Evolutionary conservation across 129 eudicot species (phyloP).

Genomic region (carrot (Daucus carota)): DNA sequence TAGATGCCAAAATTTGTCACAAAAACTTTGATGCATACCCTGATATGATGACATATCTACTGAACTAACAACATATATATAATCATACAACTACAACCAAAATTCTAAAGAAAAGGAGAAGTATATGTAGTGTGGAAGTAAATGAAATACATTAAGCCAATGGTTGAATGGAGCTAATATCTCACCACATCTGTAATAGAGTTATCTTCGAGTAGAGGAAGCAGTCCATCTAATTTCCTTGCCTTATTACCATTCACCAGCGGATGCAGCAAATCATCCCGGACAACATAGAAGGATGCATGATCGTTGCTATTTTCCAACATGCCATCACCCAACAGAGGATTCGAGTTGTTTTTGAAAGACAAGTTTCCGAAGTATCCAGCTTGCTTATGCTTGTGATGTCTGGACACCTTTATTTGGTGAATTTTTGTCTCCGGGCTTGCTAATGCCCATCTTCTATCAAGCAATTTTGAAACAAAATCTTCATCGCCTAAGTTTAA

Average conservation of each 20-base stretch:
- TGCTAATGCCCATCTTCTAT: slow-evolving; percentile 65
- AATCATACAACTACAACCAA: neutral
- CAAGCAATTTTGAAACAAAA: slow-evolving; percentile 37
- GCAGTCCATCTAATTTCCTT: slow-evolving; percentile 79
- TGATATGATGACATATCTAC: neutral
- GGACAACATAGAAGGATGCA: slow-evolving; percentile 70
- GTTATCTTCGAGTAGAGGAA: slow-evolving; percentile 88
- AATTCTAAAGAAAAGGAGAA: neutral
- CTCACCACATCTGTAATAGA: slow-evolving; percentile 79
- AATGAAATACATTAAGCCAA: neutral
- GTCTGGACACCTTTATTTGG: slow-evolving; percentile 37
- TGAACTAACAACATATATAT: neutral
- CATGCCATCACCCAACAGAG: slow-evolving; percentile 47
- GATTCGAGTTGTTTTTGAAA: slow-evolving; percentile 44
- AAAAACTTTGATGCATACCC: neutral
- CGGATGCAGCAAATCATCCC: slow-evolving; percentile 96
- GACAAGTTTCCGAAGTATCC: slow-evolving; percentile 27
- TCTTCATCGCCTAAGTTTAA: slow-evolving; percentile 26
- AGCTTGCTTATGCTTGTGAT: slow-evolving; percentile 13
- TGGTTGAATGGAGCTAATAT: neutral
- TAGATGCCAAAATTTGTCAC: neutral
- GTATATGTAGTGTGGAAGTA: neutral
- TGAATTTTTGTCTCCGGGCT: slow-evolving; percentile 73
- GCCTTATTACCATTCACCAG: slow-evolving; percentile 89
- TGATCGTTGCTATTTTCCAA: slow-evolving; percentile 22